phyloP scores from a whole-genome alignment of 192 early-diverging fungal genomes.

The Backusella macrospora region DNA sequence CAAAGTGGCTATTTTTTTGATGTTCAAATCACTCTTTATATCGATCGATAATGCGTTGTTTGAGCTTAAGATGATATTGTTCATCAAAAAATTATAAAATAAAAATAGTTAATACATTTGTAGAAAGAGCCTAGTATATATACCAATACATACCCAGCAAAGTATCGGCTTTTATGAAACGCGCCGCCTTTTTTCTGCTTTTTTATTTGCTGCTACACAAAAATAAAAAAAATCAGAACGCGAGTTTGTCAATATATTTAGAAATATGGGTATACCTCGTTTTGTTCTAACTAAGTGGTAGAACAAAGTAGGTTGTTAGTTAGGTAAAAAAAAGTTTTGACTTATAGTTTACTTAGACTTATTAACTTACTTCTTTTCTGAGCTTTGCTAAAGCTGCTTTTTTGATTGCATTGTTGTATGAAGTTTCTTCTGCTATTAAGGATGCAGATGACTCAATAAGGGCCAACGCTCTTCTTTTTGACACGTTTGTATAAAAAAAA shows the following conservation, averaged over 20 bases:
- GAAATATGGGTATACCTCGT: constrained; percentile 10
- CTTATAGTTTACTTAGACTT: too few relatives aligned
- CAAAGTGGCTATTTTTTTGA: constrained; percentile 14
- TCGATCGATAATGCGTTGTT: neutral
- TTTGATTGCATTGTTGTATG: too few relatives aligned
- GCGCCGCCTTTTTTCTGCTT: neutral
- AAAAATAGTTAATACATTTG: constrained; percentile 9
- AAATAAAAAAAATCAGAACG: neutral
- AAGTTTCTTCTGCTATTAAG: too few relatives aligned
- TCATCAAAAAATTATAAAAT: neutral
- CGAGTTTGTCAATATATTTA: constrained; percentile 7
- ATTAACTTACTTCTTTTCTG: too few relatives aligned
- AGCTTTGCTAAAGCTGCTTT: too few relatives aligned
- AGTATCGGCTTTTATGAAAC: neutral
- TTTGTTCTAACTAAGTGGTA: neutral
- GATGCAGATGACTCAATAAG: too few relatives aligned
- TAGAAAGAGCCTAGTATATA: neutral
- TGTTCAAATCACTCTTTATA: neutral
- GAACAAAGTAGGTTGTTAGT: neutral
- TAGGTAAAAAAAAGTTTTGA: too few relatives aligned
- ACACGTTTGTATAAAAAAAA: too few relatives aligned
- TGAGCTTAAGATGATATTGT: neutral
- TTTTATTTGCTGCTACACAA: neutral
- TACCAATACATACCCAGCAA: neutral
- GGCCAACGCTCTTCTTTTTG: too few relatives aligned